phyloP scores from a whole-genome alignment of 1,284 basidiomycete species.

The Cutaneotrichosporon sp. region DNA sequence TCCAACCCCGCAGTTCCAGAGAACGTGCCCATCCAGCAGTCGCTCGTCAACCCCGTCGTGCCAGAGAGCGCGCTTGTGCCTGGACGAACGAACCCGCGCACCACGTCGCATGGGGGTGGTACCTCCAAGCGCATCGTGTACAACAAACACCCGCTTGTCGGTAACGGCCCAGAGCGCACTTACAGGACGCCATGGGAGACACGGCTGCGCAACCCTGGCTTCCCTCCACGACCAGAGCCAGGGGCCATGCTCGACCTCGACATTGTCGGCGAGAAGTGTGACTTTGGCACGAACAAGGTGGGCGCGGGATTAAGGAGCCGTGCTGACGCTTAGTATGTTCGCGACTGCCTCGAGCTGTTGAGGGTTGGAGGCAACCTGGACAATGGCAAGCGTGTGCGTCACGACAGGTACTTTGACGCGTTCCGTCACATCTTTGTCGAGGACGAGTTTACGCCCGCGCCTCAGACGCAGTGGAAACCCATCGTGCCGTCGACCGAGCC shows the following conservation, averaged over 20 bases:
- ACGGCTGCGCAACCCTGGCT: conserved; percentile 34
- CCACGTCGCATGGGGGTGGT: not conserved
- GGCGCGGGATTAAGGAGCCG: not conserved
- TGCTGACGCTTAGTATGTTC: conserved; percentile 56
- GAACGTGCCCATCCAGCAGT: conserved; percentile 57
- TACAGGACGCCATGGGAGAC: conserved; percentile 65
- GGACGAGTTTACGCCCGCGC: conserved; percentile 3
- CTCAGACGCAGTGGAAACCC: conserved; percentile 7
- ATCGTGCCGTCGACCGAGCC: conserved; percentile 12
- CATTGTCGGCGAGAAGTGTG: conserved; percentile 78
- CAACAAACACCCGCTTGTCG: conserved; percentile 48
- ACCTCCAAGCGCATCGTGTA: conserved; percentile 21
- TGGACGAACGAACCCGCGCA: not conserved
- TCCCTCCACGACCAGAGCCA: conserved; percentile 70
- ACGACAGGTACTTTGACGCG: conserved; percentile 55
- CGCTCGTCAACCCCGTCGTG: conserved; percentile 63
- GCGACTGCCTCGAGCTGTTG: conserved; percentile 69
- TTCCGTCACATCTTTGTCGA: conserved; percentile 60
- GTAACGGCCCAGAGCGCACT: conserved; percentile 65
- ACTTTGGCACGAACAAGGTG: conserved; percentile 75
- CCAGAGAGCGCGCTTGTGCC: conserved; percentile 37
- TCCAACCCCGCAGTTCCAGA: conserved; percentile 61
- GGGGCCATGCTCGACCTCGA: conserved; percentile 82
- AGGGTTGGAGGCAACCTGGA: conserved; percentile 63
- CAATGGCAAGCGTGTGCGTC: conserved; percentile 56